Base-by-base conservation (phyloP, 805 yeast species). In the Sugiyamaella mastotermitis region DNA sequence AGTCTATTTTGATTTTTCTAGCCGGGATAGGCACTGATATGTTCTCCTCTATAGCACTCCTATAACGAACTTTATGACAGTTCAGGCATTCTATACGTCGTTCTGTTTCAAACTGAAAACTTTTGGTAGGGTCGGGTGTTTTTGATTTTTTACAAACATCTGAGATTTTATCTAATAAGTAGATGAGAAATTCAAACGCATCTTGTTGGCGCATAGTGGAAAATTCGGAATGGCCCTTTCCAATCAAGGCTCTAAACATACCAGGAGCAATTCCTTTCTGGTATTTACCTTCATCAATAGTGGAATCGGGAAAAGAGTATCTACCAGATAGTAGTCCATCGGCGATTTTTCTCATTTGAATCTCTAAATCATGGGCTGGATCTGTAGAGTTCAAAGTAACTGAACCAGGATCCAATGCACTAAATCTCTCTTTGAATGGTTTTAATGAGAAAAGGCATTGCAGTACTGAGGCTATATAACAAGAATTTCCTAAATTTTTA, bases 161-260 rank as follows among this genome's bases (percentile, higher is more conserved):
- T 1, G 50, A 88, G 19, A 87, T 58, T 45, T 74, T 71, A 40
- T 80, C 82, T 20, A 79, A 53, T 6, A 90, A 58, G 55, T 78
- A 82, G 4, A 75, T 61, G 60, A 87, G 72, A 55, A 87, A 92
- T 58, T 92, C 98, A 65, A 79, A 83, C 0, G 97, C 92, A 64
- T 92, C 99, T 58, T 92, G 98, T 56, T 92, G 99, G 49, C 78
- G 76, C 70, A 80, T 83, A 0, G 95, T 79, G 31, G 79, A 69
- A 51, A 92, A 92, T 53, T 92, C 98, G 13, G 68, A 68, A 57
- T 92, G 94, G 25, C 76, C 75, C 35, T 72, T 71, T 3, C 96
- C 96, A 37, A 92, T 67, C 18, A 86, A 63, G 6, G 74, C 65
- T 57, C 90, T 90, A 60, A 92, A 79, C 33, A 81, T 69, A 1